Conservation (phyloP, 805 yeast genomes). For the Wickerhamomyces rabaulensis region DNA sequence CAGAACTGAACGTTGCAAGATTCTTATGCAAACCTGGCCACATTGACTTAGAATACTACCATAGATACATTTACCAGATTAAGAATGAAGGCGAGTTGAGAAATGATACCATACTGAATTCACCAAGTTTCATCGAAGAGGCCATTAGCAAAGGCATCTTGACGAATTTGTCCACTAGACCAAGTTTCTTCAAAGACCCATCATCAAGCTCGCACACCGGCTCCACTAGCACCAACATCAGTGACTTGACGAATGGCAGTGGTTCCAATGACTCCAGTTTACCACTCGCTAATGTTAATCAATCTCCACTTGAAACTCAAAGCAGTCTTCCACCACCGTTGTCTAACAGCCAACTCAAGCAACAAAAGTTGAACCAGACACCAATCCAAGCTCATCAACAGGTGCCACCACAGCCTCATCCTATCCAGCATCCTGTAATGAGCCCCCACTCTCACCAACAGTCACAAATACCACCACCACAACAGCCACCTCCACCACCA, state of each 20-base stretch:
- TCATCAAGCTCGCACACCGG: conserved; percentile 3
- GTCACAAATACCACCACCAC: conserved; percentile 2
- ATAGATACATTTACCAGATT: conserved; percentile 17
- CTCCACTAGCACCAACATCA: conserved; percentile 5
- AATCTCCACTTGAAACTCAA: neutral
- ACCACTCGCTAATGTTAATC: neutral
- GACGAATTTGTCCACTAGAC: conserved; percentile 10
- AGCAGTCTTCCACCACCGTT: neutral
- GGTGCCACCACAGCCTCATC: neutral
- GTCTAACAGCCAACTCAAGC: neutral
- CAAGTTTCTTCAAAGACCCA: conserved; percentile 8
- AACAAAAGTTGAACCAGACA: neutral
- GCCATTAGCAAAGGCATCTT: conserved; percentile 21
- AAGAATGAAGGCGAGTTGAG: conserved; percentile 5
- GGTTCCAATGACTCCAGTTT: neutral
- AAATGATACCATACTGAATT: conserved; percentile 14
- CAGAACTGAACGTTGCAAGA: conserved; percentile 16
- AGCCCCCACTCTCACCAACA: neutral
- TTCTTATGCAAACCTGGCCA: conserved; percentile 22
- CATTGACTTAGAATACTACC: conserved; percentile 23
- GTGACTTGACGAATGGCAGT: neutral
- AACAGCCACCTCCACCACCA: conserved; percentile 3
- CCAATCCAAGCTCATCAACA: neutral
- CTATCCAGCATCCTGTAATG: neutral
- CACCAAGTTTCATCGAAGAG: conserved; percentile 20